Conservation (phyloP, 2,329 filamentous ascomycete species). For the Botrytis galanthina region DNA sequence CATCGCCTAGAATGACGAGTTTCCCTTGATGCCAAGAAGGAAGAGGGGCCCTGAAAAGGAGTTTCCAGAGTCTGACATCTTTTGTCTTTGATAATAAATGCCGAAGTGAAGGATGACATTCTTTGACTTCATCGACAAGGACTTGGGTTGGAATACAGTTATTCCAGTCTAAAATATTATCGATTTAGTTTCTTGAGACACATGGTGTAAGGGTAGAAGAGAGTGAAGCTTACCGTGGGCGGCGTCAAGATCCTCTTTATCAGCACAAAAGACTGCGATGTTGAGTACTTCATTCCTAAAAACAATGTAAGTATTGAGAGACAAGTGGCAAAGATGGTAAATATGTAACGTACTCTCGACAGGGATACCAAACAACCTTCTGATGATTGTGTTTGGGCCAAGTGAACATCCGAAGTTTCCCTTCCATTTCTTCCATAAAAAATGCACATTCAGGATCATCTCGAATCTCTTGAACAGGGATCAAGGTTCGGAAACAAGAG, state of each 20-base stretch:
- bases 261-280: conserved; percentile 25
- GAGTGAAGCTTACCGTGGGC: not conserved
- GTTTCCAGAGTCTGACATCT: conserved; percentile 18
- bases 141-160: not conserved
- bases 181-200: not conserved
- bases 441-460: conserved; percentile 40
- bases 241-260: conserved; percentile 12
- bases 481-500: conserved; percentile 30
- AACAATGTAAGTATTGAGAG: conserved; percentile 24
- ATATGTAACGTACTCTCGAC: conserved; percentile 44
- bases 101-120: conserved; percentile 20
- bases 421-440: conserved; percentile 34
- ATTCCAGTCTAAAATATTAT: not conserved
- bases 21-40: conserved; percentile 52
- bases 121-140: conserved; percentile 28
- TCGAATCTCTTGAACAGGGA: conserved; percentile 30
- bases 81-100: conserved; percentile 4
- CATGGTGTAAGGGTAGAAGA: not conserved
- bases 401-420: conserved; percentile 40
- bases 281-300: conserved; percentile 24
- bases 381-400: conserved; percentile 40
- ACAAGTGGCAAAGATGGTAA: conserved; percentile 40
- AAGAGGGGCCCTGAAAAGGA: conserved; percentile 36
- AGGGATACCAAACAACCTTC: conserved; percentile 50
- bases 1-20: conserved; percentile 63